These are phyloP conservation scores for Trypanosoma mega DNA, from an alignment of 208 protist species.

Conservation along the genomic window DNA sequence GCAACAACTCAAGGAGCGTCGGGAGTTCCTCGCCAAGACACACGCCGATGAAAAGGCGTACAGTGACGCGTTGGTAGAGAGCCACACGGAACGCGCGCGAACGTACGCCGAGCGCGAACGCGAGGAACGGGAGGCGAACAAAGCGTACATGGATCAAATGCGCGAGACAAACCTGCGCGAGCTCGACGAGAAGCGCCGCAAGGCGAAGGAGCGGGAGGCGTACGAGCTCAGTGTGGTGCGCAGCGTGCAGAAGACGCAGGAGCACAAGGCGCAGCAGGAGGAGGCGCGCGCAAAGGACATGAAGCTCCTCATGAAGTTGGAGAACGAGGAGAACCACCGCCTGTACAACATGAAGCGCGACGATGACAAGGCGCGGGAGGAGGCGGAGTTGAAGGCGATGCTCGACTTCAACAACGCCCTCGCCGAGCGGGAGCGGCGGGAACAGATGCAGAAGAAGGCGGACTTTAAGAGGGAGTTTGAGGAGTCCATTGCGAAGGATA, in stretches of 20 bases:
- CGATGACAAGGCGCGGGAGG: constrained; percentile 37
- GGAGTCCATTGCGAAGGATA: constrained; percentile 62
- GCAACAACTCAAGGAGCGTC: constrained; percentile 59
- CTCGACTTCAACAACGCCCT: constrained; percentile 59
- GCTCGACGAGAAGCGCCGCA: constrained; percentile 42
- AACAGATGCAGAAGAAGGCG: constrained; percentile 47
- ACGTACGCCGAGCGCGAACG: constrained; percentile 42
- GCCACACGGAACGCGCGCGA: constrained; percentile 46
- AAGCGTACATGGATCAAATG: constrained; percentile 64
- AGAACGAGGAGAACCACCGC: constrained; percentile 67
- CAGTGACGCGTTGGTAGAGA: constrained; percentile 39
- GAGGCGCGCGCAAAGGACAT: constrained; percentile 57
- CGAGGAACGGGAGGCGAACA: constrained; percentile 40
- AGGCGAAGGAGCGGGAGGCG: constrained; percentile 35
- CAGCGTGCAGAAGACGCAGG: constrained; percentile 49
- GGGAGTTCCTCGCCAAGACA: constrained; percentile 47
- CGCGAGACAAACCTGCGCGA: constrained; percentile 62
- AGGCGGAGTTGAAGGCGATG: constrained; percentile 46
- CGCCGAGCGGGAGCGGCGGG: constrained; percentile 50
- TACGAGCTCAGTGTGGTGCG: constrained; percentile 47
- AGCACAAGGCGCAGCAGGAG: constrained; percentile 57
- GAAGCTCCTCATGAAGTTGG: constrained; percentile 48
- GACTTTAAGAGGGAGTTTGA: constrained; percentile 71
- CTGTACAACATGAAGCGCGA: constrained; percentile 32
- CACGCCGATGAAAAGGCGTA: constrained; percentile 47